Percentiles rank a stretch among this genome's conserved stretches.
These are phyloP conservation scores for Scleroderma bovista DNA, from an alignment of 768 basidiomycete species.

Conservation along the genomic window DNA sequence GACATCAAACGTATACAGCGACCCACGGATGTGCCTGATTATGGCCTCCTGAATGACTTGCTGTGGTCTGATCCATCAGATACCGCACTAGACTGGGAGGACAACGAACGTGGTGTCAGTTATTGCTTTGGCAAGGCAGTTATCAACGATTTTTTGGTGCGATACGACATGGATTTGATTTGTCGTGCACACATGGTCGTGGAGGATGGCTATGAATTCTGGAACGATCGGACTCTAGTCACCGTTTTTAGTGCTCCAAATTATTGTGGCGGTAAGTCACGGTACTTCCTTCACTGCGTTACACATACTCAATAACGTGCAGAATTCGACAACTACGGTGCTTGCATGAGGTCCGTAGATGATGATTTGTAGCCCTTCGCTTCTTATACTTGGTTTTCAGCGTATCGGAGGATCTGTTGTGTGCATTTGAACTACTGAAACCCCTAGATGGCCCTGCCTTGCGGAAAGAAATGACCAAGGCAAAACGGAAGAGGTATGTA, in stretches of 20 bases:
- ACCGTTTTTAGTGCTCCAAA: conserved; percentile 99
- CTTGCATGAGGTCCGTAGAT: conserved; percentile 77
- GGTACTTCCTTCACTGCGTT: conserved; percentile 3
- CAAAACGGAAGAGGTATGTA: conserved; percentile 89
- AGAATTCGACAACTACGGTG: conserved; percentile 96
- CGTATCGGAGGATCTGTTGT: conserved; percentile 94
- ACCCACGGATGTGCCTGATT: conserved; percentile 98
- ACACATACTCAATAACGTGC: conserved; percentile 11
- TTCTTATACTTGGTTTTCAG: conserved; percentile 33
- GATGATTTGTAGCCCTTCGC: conserved; percentile 4
- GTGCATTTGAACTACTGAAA: conserved; percentile 96
- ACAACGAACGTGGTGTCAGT: conserved; percentile 97
- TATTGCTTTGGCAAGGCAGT: conserved; percentile 98
- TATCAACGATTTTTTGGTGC: conserved; percentile 91
- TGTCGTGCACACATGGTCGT: conserved; percentile 99
- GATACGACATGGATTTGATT: conserved; percentile 98
- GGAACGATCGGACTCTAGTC: conserved; percentile 97
- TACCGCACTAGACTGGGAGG: conserved; percentile 97
- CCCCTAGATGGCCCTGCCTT: conserved; percentile 91
- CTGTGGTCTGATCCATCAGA: conserved; percentile 99
- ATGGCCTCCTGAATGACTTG: conserved; percentile 93
- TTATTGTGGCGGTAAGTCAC: conserved; percentile 82
- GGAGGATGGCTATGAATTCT: conserved; percentile 98
- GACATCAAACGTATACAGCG: conserved; percentile 97
- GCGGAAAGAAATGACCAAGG: conserved; percentile 98